Conservation (phyloP, 148 eudicot species). For the Dianthus caryophyllus region DNA sequence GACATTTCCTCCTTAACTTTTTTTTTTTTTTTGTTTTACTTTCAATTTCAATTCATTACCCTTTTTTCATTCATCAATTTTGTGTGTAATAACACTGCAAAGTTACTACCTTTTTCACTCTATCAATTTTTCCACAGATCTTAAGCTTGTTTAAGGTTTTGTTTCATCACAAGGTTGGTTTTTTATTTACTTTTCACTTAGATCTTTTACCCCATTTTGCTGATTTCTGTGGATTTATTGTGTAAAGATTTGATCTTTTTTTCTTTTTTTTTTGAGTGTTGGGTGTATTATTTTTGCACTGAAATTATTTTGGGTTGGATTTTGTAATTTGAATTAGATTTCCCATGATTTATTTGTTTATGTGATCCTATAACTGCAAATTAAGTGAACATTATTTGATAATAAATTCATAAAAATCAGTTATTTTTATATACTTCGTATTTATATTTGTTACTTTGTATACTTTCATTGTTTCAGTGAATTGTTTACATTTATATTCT, state of each 20-base stretch:
- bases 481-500: no score
- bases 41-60: not conserved
- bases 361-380: not conserved
- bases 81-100: not conserved
- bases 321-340: not conserved
- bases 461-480: no score
- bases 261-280: not conserved
- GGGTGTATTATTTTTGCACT: no score
- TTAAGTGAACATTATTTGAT: not conserved
- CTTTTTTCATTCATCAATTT: not conserved
- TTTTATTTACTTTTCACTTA: not conserved
- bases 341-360: not conserved
- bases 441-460: no score
- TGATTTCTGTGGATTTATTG: not conserved
- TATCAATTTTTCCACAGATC: not conserved
- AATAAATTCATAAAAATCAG: not conserved
- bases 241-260: slow-evolving; percentile 17
- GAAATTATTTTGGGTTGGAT: no score
- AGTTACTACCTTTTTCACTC: not conserved
- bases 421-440: not conserved
- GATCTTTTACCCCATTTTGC: slow-evolving; percentile 12
- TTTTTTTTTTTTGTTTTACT: not conserved
- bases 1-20: slow-evolving; percentile 18
- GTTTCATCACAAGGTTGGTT: slow-evolving; percentile 21
- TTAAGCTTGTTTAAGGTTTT: not conserved